Evolutionary conservation across 139 green algal genomes (phyloP), one percentile per base, ranked within the genome.

Genomic region (Limnomonas spitsbergensis): DNA sequence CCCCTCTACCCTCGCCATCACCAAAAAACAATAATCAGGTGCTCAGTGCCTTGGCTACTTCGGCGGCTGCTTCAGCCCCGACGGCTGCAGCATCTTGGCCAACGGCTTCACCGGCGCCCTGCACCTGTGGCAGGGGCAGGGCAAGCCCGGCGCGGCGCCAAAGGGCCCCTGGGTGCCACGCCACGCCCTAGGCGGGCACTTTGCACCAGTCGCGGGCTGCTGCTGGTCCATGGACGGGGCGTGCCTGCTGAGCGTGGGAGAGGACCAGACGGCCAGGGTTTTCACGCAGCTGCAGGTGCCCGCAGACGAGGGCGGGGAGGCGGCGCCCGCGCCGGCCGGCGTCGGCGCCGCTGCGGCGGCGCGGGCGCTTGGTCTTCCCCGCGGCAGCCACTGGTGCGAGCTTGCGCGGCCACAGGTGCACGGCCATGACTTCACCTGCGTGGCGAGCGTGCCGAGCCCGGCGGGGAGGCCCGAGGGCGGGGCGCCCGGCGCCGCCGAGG

Each of bases 351-450:
- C 35, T 35, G 78, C 69, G 53, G 71, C 1, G 36, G 77, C 2
- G n/a, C 29, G 35, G 42, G 38, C n/a, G 20, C 20, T 9, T 4
- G 38, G 38, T 35, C 32, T 42, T 3, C 6, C 34, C 2, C 47
- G 1, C 32, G n/a, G n/a, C n/a, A 68, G 81, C 40, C 80, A 88
- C 72, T 99, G 95, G 95, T 95, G 89, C 53, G 95, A 99, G 85
- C 79, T 98, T 31, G 96, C 95, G 3, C 78, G 96, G 1, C 92
- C 95, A 32, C 3, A 97, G 92, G 88, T 99, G 39, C 96, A 99
- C 83, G 96, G 96, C 24, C 96, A 99, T 80, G 93, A 98, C 83
- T 96, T 99, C 68, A 88, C 68, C 66, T 91, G 89, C 66, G 27
- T 96, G 0, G 88, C 95, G 0, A 38, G 66, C 32, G 66, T 94